Conservation (phyloP, 108 stramenopile species). For the Pseudonitzschia pungens region DNA sequence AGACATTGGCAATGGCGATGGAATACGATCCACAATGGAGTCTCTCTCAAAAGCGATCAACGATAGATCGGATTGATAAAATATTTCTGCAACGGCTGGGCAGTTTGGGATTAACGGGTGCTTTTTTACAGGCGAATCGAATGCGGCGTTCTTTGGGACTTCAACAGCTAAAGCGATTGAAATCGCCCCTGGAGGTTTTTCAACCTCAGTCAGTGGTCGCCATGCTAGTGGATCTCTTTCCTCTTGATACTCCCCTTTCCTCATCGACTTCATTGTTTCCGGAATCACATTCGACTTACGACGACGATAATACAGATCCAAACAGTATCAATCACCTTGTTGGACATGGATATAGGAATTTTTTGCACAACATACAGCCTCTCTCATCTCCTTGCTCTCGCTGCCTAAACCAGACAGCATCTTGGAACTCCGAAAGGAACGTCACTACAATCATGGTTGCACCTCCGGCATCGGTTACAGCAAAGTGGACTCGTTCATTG, state of each 20-base stretch:
- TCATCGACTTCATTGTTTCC: background rate
- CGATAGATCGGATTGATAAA: conserved; percentile 14
- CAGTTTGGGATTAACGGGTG: conserved; percentile 20
- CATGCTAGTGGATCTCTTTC: conserved; percentile 19
- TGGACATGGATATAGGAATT: conserved; percentile 1
- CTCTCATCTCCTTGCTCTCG: background rate
- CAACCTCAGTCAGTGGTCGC: conserved; percentile 15
- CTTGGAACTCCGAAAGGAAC: background rate
- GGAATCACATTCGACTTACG: background rate
- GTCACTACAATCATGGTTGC: conserved; percentile 14
- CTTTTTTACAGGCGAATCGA: conserved; percentile 21
- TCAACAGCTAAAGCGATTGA: conserved; percentile 2
- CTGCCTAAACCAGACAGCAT: background rate
- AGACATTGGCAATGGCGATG: conserved; percentile 15
- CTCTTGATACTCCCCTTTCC: background rate
- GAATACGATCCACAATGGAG: conserved; percentile 25
- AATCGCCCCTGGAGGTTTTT: conserved; percentile 18
- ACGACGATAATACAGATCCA: background rate
- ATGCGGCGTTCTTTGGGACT: conserved; percentile 22
- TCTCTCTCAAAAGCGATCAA: background rate
- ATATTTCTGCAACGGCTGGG: conserved; percentile 15
- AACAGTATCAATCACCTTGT: background rate
- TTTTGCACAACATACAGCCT: conserved; percentile 5
- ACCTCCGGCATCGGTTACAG: conserved; percentile 1
- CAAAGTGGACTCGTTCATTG: conserved; percentile 22